phyloP scores from a whole-genome alignment of 2,329 filamentous ascomycete species.

The Paraphaeosphaeria minitans region DNA sequence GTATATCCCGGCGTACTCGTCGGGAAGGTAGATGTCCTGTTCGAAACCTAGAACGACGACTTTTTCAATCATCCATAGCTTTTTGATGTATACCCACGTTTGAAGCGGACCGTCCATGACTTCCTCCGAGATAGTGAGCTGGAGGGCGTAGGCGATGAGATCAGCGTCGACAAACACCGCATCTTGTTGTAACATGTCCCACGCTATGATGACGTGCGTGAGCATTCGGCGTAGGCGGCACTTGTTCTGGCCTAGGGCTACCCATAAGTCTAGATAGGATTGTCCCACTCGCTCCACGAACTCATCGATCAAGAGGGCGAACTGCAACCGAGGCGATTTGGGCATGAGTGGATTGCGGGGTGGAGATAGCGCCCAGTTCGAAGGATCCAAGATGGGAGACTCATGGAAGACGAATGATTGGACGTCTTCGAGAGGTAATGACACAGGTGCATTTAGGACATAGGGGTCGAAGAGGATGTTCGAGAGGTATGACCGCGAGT shows the following conservation, averaged over 20 bases:
- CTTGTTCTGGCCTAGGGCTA: slow-evolving; percentile 86
- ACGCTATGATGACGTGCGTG: slow-evolving; percentile 79
- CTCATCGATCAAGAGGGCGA: slow-evolving; percentile 70
- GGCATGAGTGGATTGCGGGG: slow-evolving; percentile 53
- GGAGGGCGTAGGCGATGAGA: slow-evolving; percentile 45
- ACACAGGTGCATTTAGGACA: slow-evolving; percentile 67
- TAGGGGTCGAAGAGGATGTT: slow-evolving; percentile 74
- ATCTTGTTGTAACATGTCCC: slow-evolving; percentile 82
- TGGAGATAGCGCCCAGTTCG: slow-evolving; percentile 75
- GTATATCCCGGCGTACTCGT: slow-evolving; percentile 89
- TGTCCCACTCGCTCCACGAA: slow-evolving; percentile 64
- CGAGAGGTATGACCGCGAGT: slow-evolving; percentile 79
- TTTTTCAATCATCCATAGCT: slow-evolving; percentile 84
- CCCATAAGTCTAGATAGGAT: slow-evolving; percentile 81
- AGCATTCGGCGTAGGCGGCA: slow-evolving; percentile 89
- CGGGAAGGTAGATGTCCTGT: slow-evolving; percentile 82
- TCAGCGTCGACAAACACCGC: slow-evolving; percentile 57
- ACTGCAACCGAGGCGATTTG: slow-evolving; percentile 73
- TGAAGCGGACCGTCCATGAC: slow-evolving; percentile 74
- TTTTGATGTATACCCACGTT: slow-evolving; percentile 89
- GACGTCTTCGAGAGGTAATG: slow-evolving; percentile 83
- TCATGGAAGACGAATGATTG: slow-evolving; percentile 74
- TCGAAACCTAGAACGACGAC: slow-evolving; percentile 94
- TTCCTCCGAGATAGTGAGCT: slow-evolving; percentile 46
- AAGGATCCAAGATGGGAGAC: slow-evolving; percentile 71